Evolutionary conservation across 148 eudicot genomes (phyloP), one percentile per base, ranked within the genome.

Genomic region (Vaccinium macrocarpon): DNA sequence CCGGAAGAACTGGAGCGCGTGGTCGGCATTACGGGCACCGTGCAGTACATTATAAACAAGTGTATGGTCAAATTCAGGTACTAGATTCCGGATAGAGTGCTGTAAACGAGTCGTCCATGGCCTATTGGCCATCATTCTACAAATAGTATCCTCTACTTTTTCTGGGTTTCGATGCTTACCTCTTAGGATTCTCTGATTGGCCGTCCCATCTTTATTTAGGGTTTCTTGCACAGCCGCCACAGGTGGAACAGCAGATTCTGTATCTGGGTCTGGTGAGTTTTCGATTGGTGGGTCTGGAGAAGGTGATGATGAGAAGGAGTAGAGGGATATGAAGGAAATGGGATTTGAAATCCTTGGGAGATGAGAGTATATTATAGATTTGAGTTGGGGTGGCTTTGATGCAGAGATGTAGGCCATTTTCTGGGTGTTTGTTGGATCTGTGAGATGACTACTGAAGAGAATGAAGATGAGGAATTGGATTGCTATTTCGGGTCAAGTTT

Each of bases 101-200:
- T 96, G 98, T 80, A 96, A 91, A 76, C 98, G 95, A 76, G 97
- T 94, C 6, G 98, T 96, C 99, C 98, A 96, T 0, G 90, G 93
- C 81, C 99, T 87, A 85, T 89, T 96, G 42, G 95, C 92, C 98
- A 96, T 94, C 99, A 96, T 96, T 82, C 95, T 88, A 85, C 92
- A 90, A 9, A 96, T 91, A 23, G 87, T 76, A 88, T 91, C 91
- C 88, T 95, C 97, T 42, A 91, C 2, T 19, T 90, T 93, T 87
- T 95, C 97, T 29, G 91, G 88, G 91, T 85, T 91, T 35, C 81
- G 91, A 75, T 53, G 84, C 87, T 82, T 91, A 86, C 92, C 94
- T 89, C 91, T 82, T 50, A 52, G 84, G 32, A 19, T 13, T 75
- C 92, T 83, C 83, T 57, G 88, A 48, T 77, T 85, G 79, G 25